Evolutionary conservation across 768 basidiomycete species (phyloP).

Genomic region (Antrodiella citrinella): DNA sequence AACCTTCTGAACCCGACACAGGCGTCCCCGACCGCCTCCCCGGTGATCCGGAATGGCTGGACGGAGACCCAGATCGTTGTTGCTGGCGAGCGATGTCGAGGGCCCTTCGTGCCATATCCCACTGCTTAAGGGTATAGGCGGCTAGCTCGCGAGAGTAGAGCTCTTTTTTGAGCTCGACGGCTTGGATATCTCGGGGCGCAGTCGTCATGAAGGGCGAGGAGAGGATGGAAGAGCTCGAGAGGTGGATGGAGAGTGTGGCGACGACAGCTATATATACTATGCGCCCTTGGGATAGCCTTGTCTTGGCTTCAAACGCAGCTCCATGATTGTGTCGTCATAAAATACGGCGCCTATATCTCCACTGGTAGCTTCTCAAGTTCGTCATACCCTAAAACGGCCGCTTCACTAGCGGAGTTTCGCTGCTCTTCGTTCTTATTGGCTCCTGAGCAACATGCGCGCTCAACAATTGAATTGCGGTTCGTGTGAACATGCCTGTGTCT

Average conservation of each 20-base stretch:
- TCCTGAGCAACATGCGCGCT: too few species aligned
- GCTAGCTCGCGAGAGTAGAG: conserved; percentile 31
- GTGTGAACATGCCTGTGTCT: too few species aligned
- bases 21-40: conserved; percentile 1
- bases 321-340: too few species aligned
- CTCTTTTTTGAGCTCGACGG: conserved; percentile 23
- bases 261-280: too few species aligned
- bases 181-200: conserved; percentile 9
- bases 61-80: not conserved
- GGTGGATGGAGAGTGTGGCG: conserved; percentile 1
- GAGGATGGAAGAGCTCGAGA: not conserved
- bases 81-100: conserved; percentile 10
- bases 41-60: conserved; percentile 5
- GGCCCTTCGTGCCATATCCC: conserved; percentile 23
- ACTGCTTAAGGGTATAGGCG: conserved; percentile 31
- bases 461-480: too few species aligned
- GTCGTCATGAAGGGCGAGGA: conserved; percentile 11
- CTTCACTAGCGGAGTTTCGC: not conserved
- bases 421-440: not conserved
- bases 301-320: too few species aligned
- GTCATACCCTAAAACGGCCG: not conserved
- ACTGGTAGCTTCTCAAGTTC: not conserved
- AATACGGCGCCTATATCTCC: too few species aligned
- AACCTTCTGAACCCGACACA: conserved; percentile 3
- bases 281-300: too few species aligned